phyloP scores from a whole-genome alignment of 2,329 filamentous ascomycete genomes.

The Venturia carpophila region DNA sequence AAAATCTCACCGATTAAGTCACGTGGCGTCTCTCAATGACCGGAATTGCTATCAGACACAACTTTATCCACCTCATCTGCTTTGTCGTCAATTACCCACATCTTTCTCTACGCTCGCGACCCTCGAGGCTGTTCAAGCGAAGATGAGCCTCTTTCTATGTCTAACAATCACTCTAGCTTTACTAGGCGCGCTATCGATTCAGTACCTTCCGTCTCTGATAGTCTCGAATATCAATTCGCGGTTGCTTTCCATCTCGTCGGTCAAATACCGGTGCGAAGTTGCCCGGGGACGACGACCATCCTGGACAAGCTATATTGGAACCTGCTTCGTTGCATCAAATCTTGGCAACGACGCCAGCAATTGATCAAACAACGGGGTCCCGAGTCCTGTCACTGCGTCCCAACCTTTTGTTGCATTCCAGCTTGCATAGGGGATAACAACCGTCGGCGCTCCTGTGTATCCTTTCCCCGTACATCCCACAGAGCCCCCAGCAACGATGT shows the following conservation, averaged over 20 bases:
- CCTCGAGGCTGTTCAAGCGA: no score
- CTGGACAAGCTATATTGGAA: background rate
- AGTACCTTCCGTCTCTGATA: background rate
- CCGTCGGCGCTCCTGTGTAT: background rate
- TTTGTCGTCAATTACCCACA: no score
- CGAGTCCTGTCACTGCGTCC: slow-evolving; percentile 29
- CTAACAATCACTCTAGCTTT: background rate
- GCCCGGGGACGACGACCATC: no score
- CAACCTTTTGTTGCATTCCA: slow-evolving; percentile 39
- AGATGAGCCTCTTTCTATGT: background rate
- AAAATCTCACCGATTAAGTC: no score
- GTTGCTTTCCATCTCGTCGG: no score
- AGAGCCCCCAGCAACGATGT: slow-evolving; percentile 28
- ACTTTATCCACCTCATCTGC: no score
- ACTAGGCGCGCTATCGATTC: background rate
- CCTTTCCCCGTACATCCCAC: slow-evolving; percentile 26
- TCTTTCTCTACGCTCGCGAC: no score
- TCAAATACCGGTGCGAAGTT: background rate
- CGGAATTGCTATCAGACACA: no score
- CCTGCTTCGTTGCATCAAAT: background rate
- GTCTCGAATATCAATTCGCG: no score
- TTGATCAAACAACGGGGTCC: slow-evolving; percentile 40
- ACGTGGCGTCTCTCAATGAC: no score
- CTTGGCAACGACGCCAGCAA: slow-evolving; percentile 25
- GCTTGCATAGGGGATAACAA: background rate